A percentile compares a stretch with the other conserved stretches of the same genome.
Evolutionary conservation across 2,329 filamentous ascomycete genomes (phyloP).

Genomic region (Penicillium paneum): DNA sequence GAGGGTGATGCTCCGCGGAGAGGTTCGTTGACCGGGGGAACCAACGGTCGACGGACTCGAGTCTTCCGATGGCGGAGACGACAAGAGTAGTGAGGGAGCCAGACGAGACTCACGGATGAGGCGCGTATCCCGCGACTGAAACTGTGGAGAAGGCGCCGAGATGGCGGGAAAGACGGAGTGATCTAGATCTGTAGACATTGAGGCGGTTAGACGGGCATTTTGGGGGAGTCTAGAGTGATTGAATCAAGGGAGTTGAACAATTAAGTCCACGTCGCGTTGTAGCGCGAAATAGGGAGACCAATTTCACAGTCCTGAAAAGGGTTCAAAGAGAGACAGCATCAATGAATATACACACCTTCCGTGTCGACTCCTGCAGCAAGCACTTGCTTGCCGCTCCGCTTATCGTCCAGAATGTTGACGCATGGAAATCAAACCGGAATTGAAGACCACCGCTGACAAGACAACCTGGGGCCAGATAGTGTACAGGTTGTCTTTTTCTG

Average conservation of each 20-base stretch:
- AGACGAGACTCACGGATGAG: conserved; percentile 30
- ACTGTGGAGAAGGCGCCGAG: conserved; percentile 36
- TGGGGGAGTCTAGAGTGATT: conserved; percentile 5
- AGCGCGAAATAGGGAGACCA: conserved; percentile 6
- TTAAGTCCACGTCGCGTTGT: conserved; percentile 17
- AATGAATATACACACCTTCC: conserved; percentile 40
- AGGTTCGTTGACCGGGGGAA: conserved; percentile 32
- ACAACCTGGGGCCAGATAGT: conserved; percentile 22
- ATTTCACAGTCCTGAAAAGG: conserved; percentile 2
- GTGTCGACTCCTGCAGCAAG: conserved; percentile 48
- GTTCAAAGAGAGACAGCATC: conserved; percentile 7
- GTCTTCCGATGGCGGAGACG: conserved; percentile 36
- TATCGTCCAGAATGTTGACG: conserved; percentile 46
- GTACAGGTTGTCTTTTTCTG: conserved; percentile 2
- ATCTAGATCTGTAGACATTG: conserved; percentile 35
- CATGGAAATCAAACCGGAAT: conserved; percentile 42
- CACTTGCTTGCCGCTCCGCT: conserved; percentile 47
- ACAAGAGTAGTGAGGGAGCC: conserved; percentile 32
- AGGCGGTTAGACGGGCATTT: conserved; percentile 14
- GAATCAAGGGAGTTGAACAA: conserved; percentile 7
- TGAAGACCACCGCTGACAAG: conserved; percentile 29
- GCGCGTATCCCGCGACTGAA: conserved; percentile 27
- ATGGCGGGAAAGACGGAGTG: conserved; percentile 38
- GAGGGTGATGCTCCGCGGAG: conserved; percentile 28
- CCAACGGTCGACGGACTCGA: conserved; percentile 37